phyloP scores from a whole-genome alignment of 2,329 filamentous ascomycete genomes.

The Fusarium longipes region DNA sequence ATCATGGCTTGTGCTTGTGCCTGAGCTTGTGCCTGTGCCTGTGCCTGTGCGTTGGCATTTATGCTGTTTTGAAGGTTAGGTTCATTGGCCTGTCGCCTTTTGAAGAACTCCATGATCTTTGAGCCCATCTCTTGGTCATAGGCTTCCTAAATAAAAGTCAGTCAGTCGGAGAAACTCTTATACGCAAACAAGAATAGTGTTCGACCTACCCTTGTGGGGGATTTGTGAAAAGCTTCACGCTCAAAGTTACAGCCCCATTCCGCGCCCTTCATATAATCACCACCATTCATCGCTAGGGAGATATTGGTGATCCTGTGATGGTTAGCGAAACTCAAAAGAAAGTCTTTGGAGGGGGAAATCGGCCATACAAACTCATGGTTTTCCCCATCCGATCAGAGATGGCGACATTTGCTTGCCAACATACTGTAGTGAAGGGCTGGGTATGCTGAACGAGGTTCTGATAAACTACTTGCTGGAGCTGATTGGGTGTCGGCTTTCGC shows the following conservation, averaged over 20 bases:
- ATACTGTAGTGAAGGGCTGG: conserved; percentile 47
- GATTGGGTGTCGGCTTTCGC: conserved; percentile 47
- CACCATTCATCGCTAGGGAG: conserved; percentile 57
- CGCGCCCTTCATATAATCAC: conserved; percentile 57
- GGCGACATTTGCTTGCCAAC: conserved; percentile 55
- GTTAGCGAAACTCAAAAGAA: conserved; percentile 29
- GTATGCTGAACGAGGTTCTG: conserved; percentile 53
- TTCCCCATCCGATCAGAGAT: conserved; percentile 57
- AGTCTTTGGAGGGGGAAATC: conserved; percentile 9
- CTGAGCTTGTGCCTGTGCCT: conserved; percentile 49
- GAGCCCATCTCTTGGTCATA: conserved; percentile 62
- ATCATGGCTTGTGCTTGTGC: conserved; percentile 60
- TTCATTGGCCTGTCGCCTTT: conserved; percentile 63
- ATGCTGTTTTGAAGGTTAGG: conserved; percentile 62
- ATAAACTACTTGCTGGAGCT: conserved; percentile 56
- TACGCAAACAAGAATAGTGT: background rate
- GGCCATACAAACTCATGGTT: conserved; percentile 56
- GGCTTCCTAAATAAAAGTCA: conserved; percentile 53
- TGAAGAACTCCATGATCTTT: conserved; percentile 62
- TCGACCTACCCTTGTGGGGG: conserved; percentile 59
- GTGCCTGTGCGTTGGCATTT: conserved; percentile 57
- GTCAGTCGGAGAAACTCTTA: conserved; percentile 4
- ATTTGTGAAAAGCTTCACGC: conserved; percentile 58
- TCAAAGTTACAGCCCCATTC: conserved; percentile 60
- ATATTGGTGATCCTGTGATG: conserved; percentile 62